Evolutionary conservation across 495 filamentous ascomycete species (phyloP).

Genomic region (Chaetomidium leptoderma): DNA sequence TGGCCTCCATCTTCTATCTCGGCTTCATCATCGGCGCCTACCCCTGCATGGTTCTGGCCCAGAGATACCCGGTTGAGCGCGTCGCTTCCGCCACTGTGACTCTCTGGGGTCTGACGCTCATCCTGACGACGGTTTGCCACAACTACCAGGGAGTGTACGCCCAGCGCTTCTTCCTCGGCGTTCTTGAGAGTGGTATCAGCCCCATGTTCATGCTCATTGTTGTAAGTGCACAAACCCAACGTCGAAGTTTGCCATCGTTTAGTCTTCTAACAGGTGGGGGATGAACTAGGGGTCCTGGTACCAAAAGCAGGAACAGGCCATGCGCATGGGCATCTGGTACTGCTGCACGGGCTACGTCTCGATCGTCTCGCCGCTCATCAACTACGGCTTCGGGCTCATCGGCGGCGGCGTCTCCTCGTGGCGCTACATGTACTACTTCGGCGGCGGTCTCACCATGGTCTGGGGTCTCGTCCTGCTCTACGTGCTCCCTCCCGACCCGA

Average conservation of each 20-base stretch:
- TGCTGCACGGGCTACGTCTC: constrained; percentile 45
- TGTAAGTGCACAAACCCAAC: too few relatives aligned
- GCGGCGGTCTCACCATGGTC: constrained; percentile 35
- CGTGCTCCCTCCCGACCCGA: constrained; percentile 39
- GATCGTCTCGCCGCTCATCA: constrained; percentile 46
- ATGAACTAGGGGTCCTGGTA: constrained; percentile 38
- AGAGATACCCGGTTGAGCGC: constrained; percentile 44
- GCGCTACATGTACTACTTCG: constrained; percentile 41
- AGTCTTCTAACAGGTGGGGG: too few relatives aligned
- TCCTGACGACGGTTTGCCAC: constrained; percentile 36
- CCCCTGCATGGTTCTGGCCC: constrained; percentile 41
- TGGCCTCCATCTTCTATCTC: constrained; percentile 47
- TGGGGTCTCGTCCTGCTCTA: constrained; percentile 40
- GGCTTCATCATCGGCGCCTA: constrained; percentile 48
- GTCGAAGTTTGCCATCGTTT: too few relatives aligned
- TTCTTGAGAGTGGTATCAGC: constrained; percentile 40
- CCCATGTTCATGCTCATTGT: constrained; percentile 49
- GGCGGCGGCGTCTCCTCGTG: constrained; percentile 39
- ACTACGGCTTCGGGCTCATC: constrained; percentile 49
- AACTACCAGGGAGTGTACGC: constrained; percentile 38
- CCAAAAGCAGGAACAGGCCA: constrained; percentile 44
- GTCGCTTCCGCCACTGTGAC: constrained; percentile 38
- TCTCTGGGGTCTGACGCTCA: constrained; percentile 23
- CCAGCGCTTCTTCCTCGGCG: constrained; percentile 48
- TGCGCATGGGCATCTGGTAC: constrained; percentile 45